phyloP scores from a whole-genome alignment of 2,329 filamentous ascomycete species.

The Aspergillus aculeatinus region DNA sequence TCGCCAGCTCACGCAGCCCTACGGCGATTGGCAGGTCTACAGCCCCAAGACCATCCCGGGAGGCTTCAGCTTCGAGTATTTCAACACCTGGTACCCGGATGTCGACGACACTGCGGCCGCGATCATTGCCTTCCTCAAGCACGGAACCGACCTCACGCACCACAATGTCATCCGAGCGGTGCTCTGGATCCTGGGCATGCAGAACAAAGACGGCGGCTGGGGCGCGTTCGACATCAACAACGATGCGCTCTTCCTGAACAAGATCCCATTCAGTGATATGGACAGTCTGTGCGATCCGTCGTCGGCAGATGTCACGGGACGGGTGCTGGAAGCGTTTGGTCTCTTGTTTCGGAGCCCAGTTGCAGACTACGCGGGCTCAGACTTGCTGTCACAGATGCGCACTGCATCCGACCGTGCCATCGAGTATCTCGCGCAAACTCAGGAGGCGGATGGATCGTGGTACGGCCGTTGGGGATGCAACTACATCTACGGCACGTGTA shows the following conservation, averaged over 20 bases:
- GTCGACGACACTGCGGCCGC: conserved; percentile 35
- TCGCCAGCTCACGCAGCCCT: conserved; percentile 24
- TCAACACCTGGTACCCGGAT: conserved; percentile 36
- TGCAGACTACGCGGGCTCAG: not conserved
- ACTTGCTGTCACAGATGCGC: not conserved
- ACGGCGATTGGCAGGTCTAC: conserved; percentile 34
- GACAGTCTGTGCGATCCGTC: conserved; percentile 35
- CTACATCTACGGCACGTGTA: conserved; percentile 36
- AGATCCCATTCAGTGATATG: conserved; percentile 40
- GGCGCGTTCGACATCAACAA: conserved; percentile 37
- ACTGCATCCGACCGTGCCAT: not conserved
- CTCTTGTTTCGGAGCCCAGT: not conserved
- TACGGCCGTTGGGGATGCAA: conserved; percentile 36
- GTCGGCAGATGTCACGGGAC: conserved; percentile 35
- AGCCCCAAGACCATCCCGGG: conserved; percentile 20
- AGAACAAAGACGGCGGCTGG: conserved; percentile 39
- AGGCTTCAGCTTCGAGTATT: conserved; percentile 34
- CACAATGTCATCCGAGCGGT: conserved; percentile 12
- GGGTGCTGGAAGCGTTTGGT: conserved; percentile 31
- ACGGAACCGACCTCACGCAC: conserved; percentile 14
- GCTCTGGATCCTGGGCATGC: conserved; percentile 36
- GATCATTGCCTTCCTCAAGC: conserved; percentile 29
- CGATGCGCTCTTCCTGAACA: conserved; percentile 33
- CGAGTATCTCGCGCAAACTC: conserved; percentile 2
- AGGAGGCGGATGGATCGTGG: conserved; percentile 30